Conservation (phyloP, 306 rosid genomes). For the Pterocarpus macrocarpus region DNA sequence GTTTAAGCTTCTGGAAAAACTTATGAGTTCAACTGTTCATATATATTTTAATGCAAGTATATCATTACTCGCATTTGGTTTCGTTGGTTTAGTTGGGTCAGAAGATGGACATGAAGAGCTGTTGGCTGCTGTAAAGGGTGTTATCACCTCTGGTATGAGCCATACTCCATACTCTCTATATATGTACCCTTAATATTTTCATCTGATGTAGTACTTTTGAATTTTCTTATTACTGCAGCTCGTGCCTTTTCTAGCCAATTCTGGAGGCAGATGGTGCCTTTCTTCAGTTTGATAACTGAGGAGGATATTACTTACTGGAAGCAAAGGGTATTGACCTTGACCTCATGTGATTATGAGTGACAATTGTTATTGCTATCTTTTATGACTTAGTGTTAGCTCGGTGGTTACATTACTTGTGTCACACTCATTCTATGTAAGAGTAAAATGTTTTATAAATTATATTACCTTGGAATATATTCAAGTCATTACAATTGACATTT, state of each 20-base stretch:
- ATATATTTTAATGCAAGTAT: slow-evolving; percentile 18
- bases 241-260: slow-evolving; percentile 69
- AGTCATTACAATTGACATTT: too few species aligned
- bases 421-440: too few species aligned
- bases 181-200: slow-evolving; percentile 36
- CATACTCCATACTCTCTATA: slow-evolving; percentile 45
- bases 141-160: slow-evolving; percentile 71
- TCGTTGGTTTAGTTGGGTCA: slow-evolving; percentile 76
- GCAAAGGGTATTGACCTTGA: slow-evolving; percentile 71
- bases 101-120: slow-evolving; percentile 93
- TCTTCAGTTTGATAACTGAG: slow-evolving; percentile 77
- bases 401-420: too few species aligned
- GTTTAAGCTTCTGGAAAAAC: slow-evolving; percentile 32
- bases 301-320: slow-evolving; percentile 74
- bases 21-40: neutral
- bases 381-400: too few species aligned
- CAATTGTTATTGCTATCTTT: neutral
- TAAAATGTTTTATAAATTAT: too few species aligned
- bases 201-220: slow-evolving; percentile 36
- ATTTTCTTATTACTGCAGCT: slow-evolving; percentile 66
- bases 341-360: slow-evolving; percentile 15
- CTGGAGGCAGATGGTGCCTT: slow-evolving; percentile 91
- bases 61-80: slow-evolving; percentile 53
- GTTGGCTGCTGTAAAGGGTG: slow-evolving; percentile 90
- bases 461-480: too few species aligned